These are phyloP conservation scores for Coleophoma crateriformis DNA, from an alignment of 2,329 filamentous ascomycete species.

Conservation along the genomic window DNA sequence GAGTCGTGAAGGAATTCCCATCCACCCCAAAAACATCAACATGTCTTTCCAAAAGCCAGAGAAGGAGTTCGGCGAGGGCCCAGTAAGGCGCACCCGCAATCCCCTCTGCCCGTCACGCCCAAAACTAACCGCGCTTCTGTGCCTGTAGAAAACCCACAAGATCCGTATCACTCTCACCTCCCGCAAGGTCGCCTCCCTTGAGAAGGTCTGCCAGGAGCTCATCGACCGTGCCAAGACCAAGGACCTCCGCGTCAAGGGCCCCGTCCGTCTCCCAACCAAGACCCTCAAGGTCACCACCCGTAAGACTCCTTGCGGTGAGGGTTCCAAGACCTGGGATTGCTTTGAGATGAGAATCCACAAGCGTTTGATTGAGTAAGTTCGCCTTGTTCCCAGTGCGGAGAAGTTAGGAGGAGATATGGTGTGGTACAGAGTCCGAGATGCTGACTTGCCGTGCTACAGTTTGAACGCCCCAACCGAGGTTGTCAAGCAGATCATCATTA, in stretches of 20 bases:
- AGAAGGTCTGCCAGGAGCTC: constrained; percentile 98
- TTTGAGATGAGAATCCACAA: constrained; percentile 99
- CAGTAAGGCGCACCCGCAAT: constrained; percentile 43
- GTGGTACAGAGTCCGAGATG: background rate
- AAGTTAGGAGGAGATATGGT: too few relatives aligned
- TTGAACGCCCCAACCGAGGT: constrained; percentile 97
- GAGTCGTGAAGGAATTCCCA: constrained; percentile 68
- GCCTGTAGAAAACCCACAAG: constrained; percentile 79
- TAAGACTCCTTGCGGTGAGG: constrained; percentile 99
- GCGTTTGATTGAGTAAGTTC: constrained; percentile 82
- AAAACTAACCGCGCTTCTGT: constrained; percentile 2
- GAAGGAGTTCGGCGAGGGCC: constrained; percentile 86
- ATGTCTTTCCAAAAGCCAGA: constrained; percentile 96
- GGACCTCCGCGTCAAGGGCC: constrained; percentile 97
- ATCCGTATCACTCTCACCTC: constrained; percentile 97
- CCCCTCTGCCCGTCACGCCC: background rate
- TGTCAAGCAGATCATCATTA: constrained; percentile 95
- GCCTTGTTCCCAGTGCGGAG: background rate
- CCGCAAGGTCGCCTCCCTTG: constrained; percentile 90
- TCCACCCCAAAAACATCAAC: constrained; percentile 23
- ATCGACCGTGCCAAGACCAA: constrained; percentile 98
- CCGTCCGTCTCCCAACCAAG: constrained; percentile 97
- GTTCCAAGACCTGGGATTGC: constrained; percentile 99
- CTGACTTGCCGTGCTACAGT: constrained; percentile 34
- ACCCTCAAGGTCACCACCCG: constrained; percentile 71